Conservation (phyloP, 2,329 filamentous ascomycete species). For the Colletotrichum lentis region DNA sequence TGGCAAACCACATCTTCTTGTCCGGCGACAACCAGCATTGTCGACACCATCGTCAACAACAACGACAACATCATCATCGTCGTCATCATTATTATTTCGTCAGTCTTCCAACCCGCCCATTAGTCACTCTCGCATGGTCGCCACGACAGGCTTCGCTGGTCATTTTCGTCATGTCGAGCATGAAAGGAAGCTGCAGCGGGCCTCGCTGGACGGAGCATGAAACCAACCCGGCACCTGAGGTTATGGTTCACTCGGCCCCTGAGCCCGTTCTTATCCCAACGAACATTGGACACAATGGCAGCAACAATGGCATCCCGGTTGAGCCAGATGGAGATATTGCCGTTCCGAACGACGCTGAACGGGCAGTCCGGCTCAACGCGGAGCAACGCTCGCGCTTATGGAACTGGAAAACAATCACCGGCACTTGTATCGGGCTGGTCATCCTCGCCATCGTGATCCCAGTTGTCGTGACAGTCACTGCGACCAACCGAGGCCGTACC, state of each 20-base stretch:
- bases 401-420: slow-evolving; percentile 41
- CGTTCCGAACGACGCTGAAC: neutral
- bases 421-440: slow-evolving; percentile 44
- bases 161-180: neutral
- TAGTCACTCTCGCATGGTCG: too few relatives aligned
- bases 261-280: slow-evolving; percentile 27
- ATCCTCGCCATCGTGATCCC: neutral
- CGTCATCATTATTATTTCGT: neutral
- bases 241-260: slow-evolving; percentile 24
- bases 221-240: slow-evolving; percentile 28
- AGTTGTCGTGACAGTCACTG: neutral
- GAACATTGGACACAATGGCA: slow-evolving; percentile 2
- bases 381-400: slow-evolving; percentile 38
- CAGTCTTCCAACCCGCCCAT: neutral
- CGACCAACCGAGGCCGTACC: neutral
- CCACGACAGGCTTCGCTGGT: neutral
- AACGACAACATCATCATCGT: neutral
- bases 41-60: neutral
- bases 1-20: neutral
- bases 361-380: slow-evolving; percentile 34
- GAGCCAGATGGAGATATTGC: neutral
- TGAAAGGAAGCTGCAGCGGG: neutral
- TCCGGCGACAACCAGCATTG: neutral
- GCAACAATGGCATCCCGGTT: neutral
- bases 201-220: slow-evolving; percentile 24